Evolutionary conservation across 164 flowering plant species (phyloP), one percentile per base, ranked within the genome.

Genomic region (Piper betle): DNA sequence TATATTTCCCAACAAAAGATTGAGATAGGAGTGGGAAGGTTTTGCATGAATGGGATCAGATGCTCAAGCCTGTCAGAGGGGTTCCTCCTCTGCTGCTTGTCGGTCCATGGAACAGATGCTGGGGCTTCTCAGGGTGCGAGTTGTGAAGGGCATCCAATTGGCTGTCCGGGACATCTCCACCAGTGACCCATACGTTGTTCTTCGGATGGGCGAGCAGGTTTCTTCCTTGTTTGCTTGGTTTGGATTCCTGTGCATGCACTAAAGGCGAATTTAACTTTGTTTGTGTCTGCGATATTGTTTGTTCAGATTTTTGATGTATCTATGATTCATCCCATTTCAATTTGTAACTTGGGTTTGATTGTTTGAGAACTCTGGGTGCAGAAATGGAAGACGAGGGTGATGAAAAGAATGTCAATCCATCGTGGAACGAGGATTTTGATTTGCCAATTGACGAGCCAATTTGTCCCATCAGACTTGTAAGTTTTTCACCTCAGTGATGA

Each of bases 381-480:
- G 96, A 88, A 83, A 67, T 33, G 88, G 75, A 90, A 84, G 77
- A 88, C 97, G 50, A 77, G 82, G 3, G 91, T 84, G 33, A 66
- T 83, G 63, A 80, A 77, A 74, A 74, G 59, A 73, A 76, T 62
- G 17, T 81, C 25, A 87, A 90, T 64, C 97, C 97, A 0, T 84
- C 80, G 70, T 90, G 97, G 97, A 78, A 90, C 63, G 97, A 88
- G 39, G 85, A 88, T 9, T 72, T 90, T 6, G 87, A 93, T 16
- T 80, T 90, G 20, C 71, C 85, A 40, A 58, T 90, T 68, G 6
- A 68, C 8, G 83, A 87, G 50, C 77, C 88, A 33, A 74, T 46
- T 67, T 65, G 64, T 19, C 85, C 91, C 6, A 38, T 90, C 57
- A 74, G 63, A 64, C 69, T 90, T 61, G 93, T 87, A 80, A 76